Evolutionary conservation across 2,329 filamentous ascomycete genomes (phyloP).

Genomic region (Xylaria arbuscula): DNA sequence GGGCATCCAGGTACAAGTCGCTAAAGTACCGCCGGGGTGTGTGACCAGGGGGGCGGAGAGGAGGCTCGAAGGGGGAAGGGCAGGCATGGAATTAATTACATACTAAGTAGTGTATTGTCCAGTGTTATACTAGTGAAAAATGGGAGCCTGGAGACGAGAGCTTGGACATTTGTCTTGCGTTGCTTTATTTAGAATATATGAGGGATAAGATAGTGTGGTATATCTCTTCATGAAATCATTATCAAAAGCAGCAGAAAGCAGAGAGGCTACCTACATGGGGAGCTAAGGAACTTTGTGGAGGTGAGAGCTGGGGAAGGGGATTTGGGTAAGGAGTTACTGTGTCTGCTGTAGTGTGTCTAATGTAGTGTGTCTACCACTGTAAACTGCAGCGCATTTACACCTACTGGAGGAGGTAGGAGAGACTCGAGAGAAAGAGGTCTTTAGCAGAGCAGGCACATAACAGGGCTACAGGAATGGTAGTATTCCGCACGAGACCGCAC

Average conservation of each 20-base stretch:
- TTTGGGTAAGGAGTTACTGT: not conserved
- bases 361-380: not conserved
- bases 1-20: slow-evolving; percentile 38
- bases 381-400: too few relatives aligned
- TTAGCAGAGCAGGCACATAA: slow-evolving; percentile 2
- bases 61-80: slow-evolving; percentile 17
- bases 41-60: slow-evolving; percentile 31
- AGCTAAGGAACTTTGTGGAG: slow-evolving; percentile 11
- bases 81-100: slow-evolving; percentile 33
- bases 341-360: not conserved
- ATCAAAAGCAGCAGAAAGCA: not conserved
- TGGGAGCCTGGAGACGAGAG: slow-evolving; percentile 35
- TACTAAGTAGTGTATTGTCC: not conserved
- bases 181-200: not conserved
- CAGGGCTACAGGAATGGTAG: slow-evolving; percentile 18
- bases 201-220: not conserved
- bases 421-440: not conserved
- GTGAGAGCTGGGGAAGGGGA: slow-evolving; percentile 10
- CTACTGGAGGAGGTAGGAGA: not conserved
- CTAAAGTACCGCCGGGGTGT: slow-evolving; percentile 41
- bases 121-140: not conserved
- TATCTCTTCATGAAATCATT: not conserved
- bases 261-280: slow-evolving; percentile 1
- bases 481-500: slow-evolving; percentile 40
- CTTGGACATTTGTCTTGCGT: slow-evolving; percentile 21